Conservation (phyloP, 768 basidiomycete species). For the Lactarius evosmus region DNA sequence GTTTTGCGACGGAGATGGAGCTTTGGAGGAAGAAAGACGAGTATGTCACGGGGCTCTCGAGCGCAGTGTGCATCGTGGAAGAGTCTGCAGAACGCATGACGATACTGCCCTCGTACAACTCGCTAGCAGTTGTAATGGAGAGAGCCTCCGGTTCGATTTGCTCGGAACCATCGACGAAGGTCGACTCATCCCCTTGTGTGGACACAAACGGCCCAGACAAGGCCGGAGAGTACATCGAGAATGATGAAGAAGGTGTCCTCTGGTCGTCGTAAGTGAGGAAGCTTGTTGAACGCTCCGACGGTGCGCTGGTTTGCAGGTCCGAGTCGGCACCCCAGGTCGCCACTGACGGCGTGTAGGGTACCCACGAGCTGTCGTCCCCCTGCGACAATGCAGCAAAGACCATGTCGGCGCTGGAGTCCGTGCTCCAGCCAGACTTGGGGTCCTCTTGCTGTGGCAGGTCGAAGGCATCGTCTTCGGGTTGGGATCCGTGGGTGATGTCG, state of each 20-base stretch:
- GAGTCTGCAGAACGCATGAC: conserved; percentile 27
- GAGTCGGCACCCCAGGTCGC: conserved; percentile 28
- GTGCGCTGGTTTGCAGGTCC: conserved; percentile 14
- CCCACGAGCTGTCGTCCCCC: conserved; percentile 23
- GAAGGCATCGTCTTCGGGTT: conserved; percentile 30
- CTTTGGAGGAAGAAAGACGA: conserved; percentile 22
- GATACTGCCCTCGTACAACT: conserved; percentile 24
- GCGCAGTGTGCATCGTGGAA: conserved; percentile 28
- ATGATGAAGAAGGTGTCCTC: conserved; percentile 27
- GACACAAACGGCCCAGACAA: conserved; percentile 26
- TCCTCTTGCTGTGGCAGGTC: conserved; percentile 53
- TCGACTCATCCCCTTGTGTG: conserved; percentile 19
- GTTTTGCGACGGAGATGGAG: conserved; percentile 24
- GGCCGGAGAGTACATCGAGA: conserved; percentile 28
- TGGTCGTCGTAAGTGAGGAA: conserved; percentile 26
- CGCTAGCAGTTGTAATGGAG: conserved; percentile 21
- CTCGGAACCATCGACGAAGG: conserved; percentile 18
- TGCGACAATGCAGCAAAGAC: conserved; percentile 22
- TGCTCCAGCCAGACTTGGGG: conserved; percentile 59
- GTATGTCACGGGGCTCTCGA: conserved; percentile 24
- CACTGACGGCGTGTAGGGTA: conserved; percentile 20
- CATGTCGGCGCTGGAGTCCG: conserved; percentile 37
- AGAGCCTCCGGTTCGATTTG: conserved; percentile 16
- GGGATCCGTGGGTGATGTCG: conserved; percentile 53
- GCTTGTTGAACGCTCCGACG: conserved; percentile 23